Base-by-base conservation (phyloP, 2,329 filamentous ascomycete genomes). In the Colletotrichum graminicola region DNA sequence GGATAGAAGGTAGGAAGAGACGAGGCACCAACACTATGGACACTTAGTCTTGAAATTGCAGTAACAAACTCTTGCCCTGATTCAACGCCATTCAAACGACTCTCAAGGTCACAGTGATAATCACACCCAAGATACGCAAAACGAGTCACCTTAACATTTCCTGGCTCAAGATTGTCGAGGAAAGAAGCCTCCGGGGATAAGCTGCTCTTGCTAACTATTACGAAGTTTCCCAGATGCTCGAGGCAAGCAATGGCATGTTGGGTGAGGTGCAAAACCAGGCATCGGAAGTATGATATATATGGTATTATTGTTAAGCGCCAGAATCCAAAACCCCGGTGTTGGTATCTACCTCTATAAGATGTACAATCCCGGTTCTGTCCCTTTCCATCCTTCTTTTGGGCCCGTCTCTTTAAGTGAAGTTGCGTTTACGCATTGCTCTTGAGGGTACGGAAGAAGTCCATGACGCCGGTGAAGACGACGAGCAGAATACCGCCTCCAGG, bases 381-480 rank as follows among this genome's bases (percentile, higher is more conserved):
- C 26, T 52, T 39, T n/a, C 45, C 21, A 8, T 32, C 32, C 55
- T 66, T 47, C 7, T 4, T 14, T 16, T n/a, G 6, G 36, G 12
- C 16, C 12, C 47, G 21, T n/a, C 18, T 52, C 45, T 51, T 51
- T 29, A 52, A 52, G 45, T 12, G 45, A 5, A 5, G 34, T n/a
- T 23, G 23, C n/a, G 43, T 60, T 51, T 32, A 72, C 23, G 68
- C 76, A 29, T 69, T 68, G 34, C 80, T 77, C 71, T 79, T 77
- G 78, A 85, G 89, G 77, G 89, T 90, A 77, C 94, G 90, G 91
- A 98, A 97, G 82, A 97, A 97, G 81, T 98, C 95, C 90, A 94
- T 94, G 69, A 95, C 91, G 66, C 91, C 91, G n/a, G 93, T 95
- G 84, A 93, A 96, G 61, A 96, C 93, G 66, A 95, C 94, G 52